phyloP scores from a whole-genome alignment of 2,329 filamentous ascomycete species.

The Sphaerostilbella broomeana region DNA sequence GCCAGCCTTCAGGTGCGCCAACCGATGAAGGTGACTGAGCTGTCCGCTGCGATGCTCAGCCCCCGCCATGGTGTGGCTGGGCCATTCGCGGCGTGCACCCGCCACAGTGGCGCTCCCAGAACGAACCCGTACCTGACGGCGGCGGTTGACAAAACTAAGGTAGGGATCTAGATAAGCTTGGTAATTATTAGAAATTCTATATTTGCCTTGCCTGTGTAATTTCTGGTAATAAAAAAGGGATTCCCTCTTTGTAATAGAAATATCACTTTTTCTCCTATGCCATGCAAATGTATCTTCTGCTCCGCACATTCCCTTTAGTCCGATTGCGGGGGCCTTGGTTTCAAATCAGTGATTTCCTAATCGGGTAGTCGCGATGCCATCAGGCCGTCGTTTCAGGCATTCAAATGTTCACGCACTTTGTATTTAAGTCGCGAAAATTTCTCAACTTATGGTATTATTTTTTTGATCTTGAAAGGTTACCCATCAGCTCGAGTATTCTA shows the following conservation, averaged over 20 bases:
- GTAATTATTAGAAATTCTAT: too few relatives aligned
- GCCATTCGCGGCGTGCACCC: background rate
- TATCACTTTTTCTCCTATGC: too few relatives aligned
- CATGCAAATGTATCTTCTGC: too few relatives aligned
- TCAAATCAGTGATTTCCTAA: background rate
- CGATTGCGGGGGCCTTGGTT: too few relatives aligned
- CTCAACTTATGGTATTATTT: background rate
- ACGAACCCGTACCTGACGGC: too few relatives aligned
- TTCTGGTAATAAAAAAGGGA: too few relatives aligned
- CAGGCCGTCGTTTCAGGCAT: constrained; percentile 8
- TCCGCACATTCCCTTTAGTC: too few relatives aligned
- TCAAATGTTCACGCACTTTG: background rate
- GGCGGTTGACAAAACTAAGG: too few relatives aligned
- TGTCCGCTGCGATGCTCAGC: constrained; percentile 1
- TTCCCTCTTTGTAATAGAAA: too few relatives aligned
- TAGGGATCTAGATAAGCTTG: too few relatives aligned
- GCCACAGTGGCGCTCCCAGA: background rate
- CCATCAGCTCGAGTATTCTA: constrained; percentile 1
- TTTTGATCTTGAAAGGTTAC: constrained; percentile 1
- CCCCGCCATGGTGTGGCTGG: too few relatives aligned
- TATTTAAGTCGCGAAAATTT: constrained; percentile 4
- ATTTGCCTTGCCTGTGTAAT: too few relatives aligned
- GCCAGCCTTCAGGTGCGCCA: constrained; percentile 10
- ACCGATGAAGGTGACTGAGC: constrained; percentile 5
- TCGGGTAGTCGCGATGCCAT: constrained; percentile 1